A percentile compares a stretch with the other conserved stretches of the same genome.
Conservation (phyloP, 2,329 filamentous ascomycete genomes). For the Escovopsis weberi region DNA sequence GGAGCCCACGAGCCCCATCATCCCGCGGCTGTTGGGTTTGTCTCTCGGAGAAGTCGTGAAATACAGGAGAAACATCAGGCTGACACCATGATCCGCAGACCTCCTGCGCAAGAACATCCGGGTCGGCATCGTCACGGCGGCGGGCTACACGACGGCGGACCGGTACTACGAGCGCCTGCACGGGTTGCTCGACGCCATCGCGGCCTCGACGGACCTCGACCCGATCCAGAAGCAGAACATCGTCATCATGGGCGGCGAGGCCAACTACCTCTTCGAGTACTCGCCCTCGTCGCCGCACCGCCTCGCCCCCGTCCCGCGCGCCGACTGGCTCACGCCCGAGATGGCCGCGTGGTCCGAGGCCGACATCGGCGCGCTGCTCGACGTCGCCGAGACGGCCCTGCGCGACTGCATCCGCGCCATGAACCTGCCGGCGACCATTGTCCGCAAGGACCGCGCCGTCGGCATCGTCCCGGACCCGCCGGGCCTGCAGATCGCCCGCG, state of each 20-base stretch:
- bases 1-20: conserved; percentile 60
- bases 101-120: conserved; percentile 66
- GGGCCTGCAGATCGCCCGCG: conserved; percentile 58
- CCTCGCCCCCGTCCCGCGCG: conserved; percentile 50
- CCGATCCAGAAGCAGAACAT: conserved; percentile 59
- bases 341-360: conserved; percentile 65
- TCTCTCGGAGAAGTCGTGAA: neutral
- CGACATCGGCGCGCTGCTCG: conserved; percentile 68
- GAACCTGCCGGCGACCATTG: conserved; percentile 60
- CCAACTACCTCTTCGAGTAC: conserved; percentile 87
- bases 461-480: conserved; percentile 56
- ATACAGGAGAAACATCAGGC: neutral
- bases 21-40: conserved; percentile 43
- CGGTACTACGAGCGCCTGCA: conserved; percentile 78
- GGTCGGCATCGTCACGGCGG: conserved; percentile 91
- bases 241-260: conserved; percentile 88
- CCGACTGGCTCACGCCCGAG: conserved; percentile 60
- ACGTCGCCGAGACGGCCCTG: conserved; percentile 75
- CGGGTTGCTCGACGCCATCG: conserved; percentile 71
- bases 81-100: conserved; percentile 25
- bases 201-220: conserved; percentile 42
- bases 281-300: conserved; percentile 48
- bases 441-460: conserved; percentile 80
- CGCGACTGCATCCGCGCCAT: conserved; percentile 68
- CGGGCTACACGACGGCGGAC: conserved; percentile 78